Evolutionary conservation across 2,329 filamentous ascomycete species (phyloP), one percentile per base, ranked within the genome.

Genomic region (Trichoderma breve): DNA sequence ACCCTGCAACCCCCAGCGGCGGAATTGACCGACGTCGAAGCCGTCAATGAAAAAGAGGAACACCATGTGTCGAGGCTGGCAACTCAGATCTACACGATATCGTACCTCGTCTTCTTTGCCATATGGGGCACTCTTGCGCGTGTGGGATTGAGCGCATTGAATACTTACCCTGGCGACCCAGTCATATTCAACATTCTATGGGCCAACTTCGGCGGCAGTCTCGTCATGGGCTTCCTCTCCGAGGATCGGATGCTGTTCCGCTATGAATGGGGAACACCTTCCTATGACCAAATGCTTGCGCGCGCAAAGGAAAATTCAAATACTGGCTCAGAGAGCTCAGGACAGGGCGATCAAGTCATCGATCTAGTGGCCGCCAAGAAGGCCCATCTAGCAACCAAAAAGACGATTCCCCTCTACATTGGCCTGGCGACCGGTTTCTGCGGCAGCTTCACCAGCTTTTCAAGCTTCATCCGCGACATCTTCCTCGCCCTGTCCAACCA

Each of bases 371-470:
- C 84, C 3, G 84, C 84, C 5, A 87, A 86, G 76, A 88, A 91
- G 77, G 85, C 85, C 1, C 89, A 92, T 78, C 80, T 87, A 47
- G 85, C 89, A 6, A 82, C 85, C 32, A 97, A 97, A 79, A 97
- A 97, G 83, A 93, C 92, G 0, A 92, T 97, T 32, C 95, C 95
- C 0, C 85, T 97, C 0, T 97, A 97, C 78, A 92, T 97, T 72
- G 95, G 93, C 65, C 88, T 98, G 6, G 89, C 93, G 0, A 97
- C 92, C 0, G 95, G 92, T 12, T 96, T 96, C 80, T 97, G 94
- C 77, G 93, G 95, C 73, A 95, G 92, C 75, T 93, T 96, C 77
- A 98, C 95, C 0, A 95, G 92, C 11, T 97, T 97, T 81, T 97
- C 94, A 0, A 90, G 91, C 24, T 97, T 97, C 79, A 90, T 95